Percentiles rank a stretch among this genome's conserved stretches.
phyloP scores from a whole-genome alignment of 176 grass and related monocot genomes.

The Aegilops umbellulata region DNA sequence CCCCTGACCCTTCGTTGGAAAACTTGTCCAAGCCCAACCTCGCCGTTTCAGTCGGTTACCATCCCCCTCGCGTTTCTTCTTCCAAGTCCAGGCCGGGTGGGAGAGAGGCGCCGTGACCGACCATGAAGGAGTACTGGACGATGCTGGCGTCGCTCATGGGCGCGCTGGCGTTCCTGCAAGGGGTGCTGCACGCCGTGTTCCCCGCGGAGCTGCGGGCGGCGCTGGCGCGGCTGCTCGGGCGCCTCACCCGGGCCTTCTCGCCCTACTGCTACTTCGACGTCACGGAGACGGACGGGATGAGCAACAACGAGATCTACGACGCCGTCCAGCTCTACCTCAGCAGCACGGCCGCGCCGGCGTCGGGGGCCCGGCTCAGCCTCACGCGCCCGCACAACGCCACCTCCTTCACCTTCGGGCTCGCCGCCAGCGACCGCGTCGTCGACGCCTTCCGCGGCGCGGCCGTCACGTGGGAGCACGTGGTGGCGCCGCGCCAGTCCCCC shows the following conservation, averaged over 20 bases:
- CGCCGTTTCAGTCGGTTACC: background rate
- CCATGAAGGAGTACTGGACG: constrained; percentile 85
- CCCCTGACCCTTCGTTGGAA: background rate
- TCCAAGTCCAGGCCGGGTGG: background rate
- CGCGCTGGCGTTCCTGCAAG: constrained; percentile 70
- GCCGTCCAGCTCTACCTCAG: constrained; percentile 94
- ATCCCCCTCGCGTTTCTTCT: background rate
- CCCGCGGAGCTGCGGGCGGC: constrained; percentile 64
- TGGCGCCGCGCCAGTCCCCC: constrained; percentile 63
- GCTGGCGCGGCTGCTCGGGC: constrained; percentile 42
- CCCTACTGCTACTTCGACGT: constrained; percentile 94
- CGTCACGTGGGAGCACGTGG: constrained; percentile 92
- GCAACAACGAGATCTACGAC: constrained; percentile 91
- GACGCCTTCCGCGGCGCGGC: constrained; percentile 62
- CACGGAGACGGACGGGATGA: constrained; percentile 84
- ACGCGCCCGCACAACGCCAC: constrained; percentile 75
- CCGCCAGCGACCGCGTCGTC: constrained; percentile 70
- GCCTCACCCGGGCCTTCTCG: constrained; percentile 47
- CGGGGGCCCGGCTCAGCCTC: constrained; percentile 59
- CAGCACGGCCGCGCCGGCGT: constrained; percentile 50
- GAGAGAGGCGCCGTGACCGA: too few relatives aligned
- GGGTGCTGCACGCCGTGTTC: constrained; percentile 57
- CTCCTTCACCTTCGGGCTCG: constrained; percentile 80
- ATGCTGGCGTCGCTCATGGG: constrained; percentile 85
- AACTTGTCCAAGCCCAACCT: constrained; percentile 5